phyloP scores from a whole-genome alignment of 2,329 filamentous ascomycete genomes.

The Spiromastix sp. region DNA sequence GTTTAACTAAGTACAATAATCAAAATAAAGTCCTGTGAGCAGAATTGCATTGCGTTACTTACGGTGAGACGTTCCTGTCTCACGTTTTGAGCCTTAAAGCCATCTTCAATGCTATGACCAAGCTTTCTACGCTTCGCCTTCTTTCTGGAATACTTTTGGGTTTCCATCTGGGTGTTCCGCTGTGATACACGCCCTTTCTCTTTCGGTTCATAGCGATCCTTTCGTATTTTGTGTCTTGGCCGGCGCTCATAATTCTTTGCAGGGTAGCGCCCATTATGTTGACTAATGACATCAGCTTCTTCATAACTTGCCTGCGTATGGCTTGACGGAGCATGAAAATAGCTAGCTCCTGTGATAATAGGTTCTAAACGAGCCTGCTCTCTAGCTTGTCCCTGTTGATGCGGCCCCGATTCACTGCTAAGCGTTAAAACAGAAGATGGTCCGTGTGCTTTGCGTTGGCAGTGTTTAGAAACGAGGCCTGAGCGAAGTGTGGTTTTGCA shows the following conservation, averaged over 20 bases:
- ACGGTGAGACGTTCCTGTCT: conserved; percentile 43
- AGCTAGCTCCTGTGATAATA: no score
- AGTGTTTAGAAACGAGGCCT: no score
- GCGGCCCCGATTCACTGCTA: no score
- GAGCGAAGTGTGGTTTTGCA: no score
- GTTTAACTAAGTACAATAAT: not conserved
- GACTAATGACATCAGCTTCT: no score
- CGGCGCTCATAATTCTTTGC: conserved; percentile 29
- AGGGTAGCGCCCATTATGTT: no score
- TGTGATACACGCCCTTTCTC: not conserved
- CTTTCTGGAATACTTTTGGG: conserved; percentile 13
- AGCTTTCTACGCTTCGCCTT: conserved; percentile 13
- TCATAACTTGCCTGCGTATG: no score
- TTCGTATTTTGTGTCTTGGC: conserved; percentile 46
- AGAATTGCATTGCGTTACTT: conserved; percentile 11
- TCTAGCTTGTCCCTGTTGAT: no score
- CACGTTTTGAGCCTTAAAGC: conserved; percentile 47
- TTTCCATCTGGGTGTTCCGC: not conserved
- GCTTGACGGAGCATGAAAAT: no score
- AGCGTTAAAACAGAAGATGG: no score
- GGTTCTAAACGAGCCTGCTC: no score
- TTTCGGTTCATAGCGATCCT: conserved; percentile 44
- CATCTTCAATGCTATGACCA: conserved; percentile 38
- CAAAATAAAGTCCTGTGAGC: not conserved
- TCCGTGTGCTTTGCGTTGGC: no score